Base-by-base conservation (phyloP, 2,329 filamentous ascomycete species). In the Hirsutella minnesotensis region DNA sequence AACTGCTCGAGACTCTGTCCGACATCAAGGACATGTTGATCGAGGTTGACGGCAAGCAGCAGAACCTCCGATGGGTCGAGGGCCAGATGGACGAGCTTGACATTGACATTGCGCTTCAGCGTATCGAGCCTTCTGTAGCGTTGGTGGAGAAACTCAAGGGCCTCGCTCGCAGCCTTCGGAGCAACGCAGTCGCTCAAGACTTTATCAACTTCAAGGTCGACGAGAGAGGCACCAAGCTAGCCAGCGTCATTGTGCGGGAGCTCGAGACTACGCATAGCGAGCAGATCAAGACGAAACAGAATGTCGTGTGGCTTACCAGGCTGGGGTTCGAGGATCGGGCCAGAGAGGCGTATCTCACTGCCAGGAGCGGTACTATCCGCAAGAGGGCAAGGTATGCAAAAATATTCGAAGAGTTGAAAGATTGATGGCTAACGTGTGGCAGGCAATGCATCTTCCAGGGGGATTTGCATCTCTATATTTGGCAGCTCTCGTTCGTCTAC, bases 381-480 rank as follows among this genome's bases (percentile, higher is more conserved):
- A 85, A 87, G 56, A 77, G 89, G 50, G 82, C 86, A 21, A 81
- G 92, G 86, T 90, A 70, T 10, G 45, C 42, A 10, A 2, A 9
- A 8, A 5, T 13, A 9, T 39, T 2, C 4, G n/a, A 18, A 18
- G 16, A n/a, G 15, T 16, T 9, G 15, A 13, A 18, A 18, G 33
- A 4, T 16, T 9, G 33, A 34, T 13, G 33, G 16, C 8, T n/a
- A 18, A 18, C 33, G 15, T 9, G 12, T 9, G 7, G 35, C 53
- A 92, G 87, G 45, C 87, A 94, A 73, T 92, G 90, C 59, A 83
- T 94, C 45, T 98, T 98, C 63, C 88, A 95, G 58, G 92, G 92
- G 41, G 86, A 95, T 54, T 75, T 98, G 9, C 86, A 86, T 46
- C 75, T 88, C 12, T 96, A 96, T 63, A 92, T 96, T 52, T 95